phyloP scores from a whole-genome alignment of 148 eudicot species.

The Pharnaceum exiguum region DNA sequence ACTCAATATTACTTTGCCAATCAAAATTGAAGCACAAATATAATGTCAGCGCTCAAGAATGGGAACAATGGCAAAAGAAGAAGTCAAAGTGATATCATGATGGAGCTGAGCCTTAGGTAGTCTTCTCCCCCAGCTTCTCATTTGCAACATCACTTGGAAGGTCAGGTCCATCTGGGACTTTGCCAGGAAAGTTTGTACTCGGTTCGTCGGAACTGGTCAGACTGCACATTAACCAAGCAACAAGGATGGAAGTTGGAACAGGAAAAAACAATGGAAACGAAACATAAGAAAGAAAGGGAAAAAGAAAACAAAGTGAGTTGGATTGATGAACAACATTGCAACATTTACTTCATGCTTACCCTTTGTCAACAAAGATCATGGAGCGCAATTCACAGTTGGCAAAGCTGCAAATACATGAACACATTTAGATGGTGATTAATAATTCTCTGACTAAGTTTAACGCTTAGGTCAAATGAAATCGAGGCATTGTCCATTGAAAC shows the following conservation, averaged over 20 bases:
- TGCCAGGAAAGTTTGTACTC: constrained; percentile 49
- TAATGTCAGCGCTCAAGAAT: not conserved
- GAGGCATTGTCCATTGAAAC: not conserved
- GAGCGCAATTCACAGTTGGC: constrained; percentile 88
- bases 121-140: constrained; percentile 11
- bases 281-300: not conserved
- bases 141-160: constrained; percentile 43
- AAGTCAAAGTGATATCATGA: no score
- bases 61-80: no score
- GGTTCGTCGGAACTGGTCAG: constrained; percentile 36
- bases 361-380: constrained; percentile 60
- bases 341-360: constrained; percentile 29
- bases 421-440: constrained; percentile 6
- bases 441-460: not conserved
- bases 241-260: not conserved
- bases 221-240: constrained; percentile 26
- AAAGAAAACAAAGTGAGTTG: not conserved
- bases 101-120: not conserved
- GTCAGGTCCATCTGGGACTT: constrained; percentile 46
- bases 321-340: not conserved
- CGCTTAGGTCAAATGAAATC: not conserved
- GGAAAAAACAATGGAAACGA: not conserved
- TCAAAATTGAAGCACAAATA: not conserved
- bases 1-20: not conserved
- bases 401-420: constrained; percentile 44